phyloP scores from a whole-genome alignment of 306 rosid species.

The Quercus gilva region DNA sequence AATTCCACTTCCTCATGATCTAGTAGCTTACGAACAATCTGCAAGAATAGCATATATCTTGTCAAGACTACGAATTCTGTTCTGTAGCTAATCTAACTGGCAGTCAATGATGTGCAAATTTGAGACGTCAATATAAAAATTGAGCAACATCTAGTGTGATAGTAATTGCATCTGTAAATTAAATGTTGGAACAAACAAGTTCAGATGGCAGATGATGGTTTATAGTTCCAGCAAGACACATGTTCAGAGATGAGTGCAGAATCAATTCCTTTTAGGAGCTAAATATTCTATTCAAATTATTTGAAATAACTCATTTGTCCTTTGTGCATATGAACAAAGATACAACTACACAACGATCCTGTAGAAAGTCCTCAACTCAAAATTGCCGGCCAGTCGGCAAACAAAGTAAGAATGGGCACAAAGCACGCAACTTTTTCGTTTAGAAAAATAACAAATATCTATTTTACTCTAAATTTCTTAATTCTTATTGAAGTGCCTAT shows the following conservation, averaged over 20 bases:
- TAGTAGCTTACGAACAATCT: constrained; percentile 62
- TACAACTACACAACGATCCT: not conserved
- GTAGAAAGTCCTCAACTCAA: not conserved
- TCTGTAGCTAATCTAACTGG: constrained; percentile 7
- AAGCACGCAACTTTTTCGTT: not conserved
- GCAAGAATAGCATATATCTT: constrained; percentile 17
- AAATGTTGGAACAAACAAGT: too few relatives aligned
- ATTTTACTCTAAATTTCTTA: not conserved
- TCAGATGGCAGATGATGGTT: not conserved
- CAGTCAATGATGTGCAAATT: constrained; percentile 3
- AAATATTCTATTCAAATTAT: too few relatives aligned
- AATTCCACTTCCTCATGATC: constrained; percentile 36
- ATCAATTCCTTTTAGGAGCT: too few relatives aligned
- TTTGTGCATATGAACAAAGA: not conserved
- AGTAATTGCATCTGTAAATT: too few relatives aligned
- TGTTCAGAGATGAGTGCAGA: too few relatives aligned
- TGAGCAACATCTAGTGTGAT: too few relatives aligned
- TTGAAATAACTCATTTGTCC: too few relatives aligned
- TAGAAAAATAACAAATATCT: not conserved
- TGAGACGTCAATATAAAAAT: not conserved
- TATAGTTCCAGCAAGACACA: not conserved
- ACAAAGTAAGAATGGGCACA: not conserved
- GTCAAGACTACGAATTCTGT: not conserved
- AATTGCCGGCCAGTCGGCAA: not conserved
- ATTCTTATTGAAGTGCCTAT: not conserved